Evolutionary conservation across 306 rosid genomes (phyloP), one percentile per base, ranked within the genome.

Genomic region (Adenanthera pavonina): DNA sequence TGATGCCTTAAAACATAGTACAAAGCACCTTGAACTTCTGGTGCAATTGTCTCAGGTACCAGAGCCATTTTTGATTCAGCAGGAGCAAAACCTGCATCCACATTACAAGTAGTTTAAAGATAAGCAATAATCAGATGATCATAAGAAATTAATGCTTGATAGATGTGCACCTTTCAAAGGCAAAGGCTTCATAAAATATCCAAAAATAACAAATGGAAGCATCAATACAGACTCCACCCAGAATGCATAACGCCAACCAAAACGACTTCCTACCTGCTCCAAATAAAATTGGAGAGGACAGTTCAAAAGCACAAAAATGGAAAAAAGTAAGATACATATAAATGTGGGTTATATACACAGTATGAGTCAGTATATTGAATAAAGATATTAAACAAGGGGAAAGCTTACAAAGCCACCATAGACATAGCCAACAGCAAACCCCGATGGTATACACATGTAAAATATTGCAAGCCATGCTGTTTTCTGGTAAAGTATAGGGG

Each of bases 361-460:
- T 13, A 51, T 0, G 56, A 69, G 51, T 71, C 75, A 20, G 67
- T 51, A 38, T 52, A 38, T 53, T 64, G 74, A 64, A 74, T 51
- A 19, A 8, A 36, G 60, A 57, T n/a, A 64, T 54, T 62, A 84
- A 81, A 84, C 60, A 77, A 78, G 48, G 69, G 53, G 60, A 82
- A 80, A 72, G 89, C 94, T 84, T 90, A 95, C 97, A 86, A 92
- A 25, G 75, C 99, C 97, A 78, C 97, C 99, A 76, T 86, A 91
- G 71, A 95, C 77, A 81, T 95, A 93, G 84, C 99, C 99, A 77
- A 91, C 20, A 38, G 99, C 99, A 85, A 81, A 89, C 75, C 99
- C 99, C 8, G 91, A 84, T 30, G 99, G 95, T 83, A 95, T 93
- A 73, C 95, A 95, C 99, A 95, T 95, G 90, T 87, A 95, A 78